Evolutionary conservation across 2,329 filamentous ascomycete species (phyloP).

Genomic region (Stemphylium lycopersici): DNA sequence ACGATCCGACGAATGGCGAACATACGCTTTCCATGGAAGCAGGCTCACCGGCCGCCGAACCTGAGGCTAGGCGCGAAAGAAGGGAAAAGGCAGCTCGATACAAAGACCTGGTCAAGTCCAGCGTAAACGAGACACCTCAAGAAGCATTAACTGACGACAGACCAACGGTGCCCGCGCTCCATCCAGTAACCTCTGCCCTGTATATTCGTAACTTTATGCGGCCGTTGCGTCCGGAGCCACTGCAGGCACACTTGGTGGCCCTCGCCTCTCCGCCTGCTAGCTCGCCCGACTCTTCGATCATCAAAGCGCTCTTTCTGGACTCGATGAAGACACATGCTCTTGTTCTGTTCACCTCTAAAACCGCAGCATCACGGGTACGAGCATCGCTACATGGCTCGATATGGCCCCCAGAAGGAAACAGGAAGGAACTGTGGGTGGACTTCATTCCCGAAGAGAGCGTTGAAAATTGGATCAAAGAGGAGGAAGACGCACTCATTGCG

Average conservation of each 20-base stretch:
- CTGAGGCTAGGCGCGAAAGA: slow-evolving; percentile 22
- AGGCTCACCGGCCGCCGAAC: slow-evolving; percentile 6
- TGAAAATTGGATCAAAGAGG: slow-evolving; percentile 70
- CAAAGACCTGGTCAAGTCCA: slow-evolving; percentile 40
- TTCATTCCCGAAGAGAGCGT: slow-evolving; percentile 82
- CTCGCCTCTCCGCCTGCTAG: slow-evolving; percentile 68
- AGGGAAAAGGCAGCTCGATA: slow-evolving; percentile 45
- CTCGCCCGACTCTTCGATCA: slow-evolving; percentile 58
- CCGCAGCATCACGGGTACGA: slow-evolving; percentile 78
- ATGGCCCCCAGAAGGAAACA: slow-evolving; percentile 86
- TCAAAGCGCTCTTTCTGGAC: slow-evolving; percentile 79
- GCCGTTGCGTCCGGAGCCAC: slow-evolving; percentile 71
- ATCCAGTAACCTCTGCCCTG: slow-evolving; percentile 57
- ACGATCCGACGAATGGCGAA: slow-evolving; percentile 5
- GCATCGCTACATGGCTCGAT: slow-evolving; percentile 75
- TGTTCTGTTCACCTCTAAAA: slow-evolving; percentile 70
- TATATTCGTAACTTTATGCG: slow-evolving; percentile 93
- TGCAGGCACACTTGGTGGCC: slow-evolving; percentile 71
- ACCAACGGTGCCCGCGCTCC: slow-evolving; percentile 46
- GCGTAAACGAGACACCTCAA: slow-evolving; percentile 8
- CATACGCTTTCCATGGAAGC: slow-evolving; percentile 3
- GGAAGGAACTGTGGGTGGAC: slow-evolving; percentile 86
- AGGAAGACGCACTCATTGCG: slow-evolving; percentile 38
- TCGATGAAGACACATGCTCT: slow-evolving; percentile 87
- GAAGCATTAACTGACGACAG: slow-evolving; percentile 38